Evolutionary conservation across 345 rosid genomes (phyloP).

Genomic region (Gossypium arboreum): DNA sequence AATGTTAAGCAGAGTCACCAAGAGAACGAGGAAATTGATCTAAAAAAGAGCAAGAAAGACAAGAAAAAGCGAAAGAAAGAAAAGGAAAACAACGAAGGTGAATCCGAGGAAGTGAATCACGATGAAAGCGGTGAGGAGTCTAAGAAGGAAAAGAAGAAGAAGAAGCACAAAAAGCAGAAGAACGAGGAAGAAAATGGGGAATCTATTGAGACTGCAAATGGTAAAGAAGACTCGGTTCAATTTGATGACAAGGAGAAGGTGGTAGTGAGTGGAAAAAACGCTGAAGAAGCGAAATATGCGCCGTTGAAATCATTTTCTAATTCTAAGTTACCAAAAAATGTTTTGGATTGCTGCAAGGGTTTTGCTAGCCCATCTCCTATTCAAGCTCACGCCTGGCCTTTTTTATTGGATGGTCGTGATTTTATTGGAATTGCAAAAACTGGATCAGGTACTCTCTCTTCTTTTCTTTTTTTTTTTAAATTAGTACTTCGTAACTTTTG

Average conservation of each 20-base stretch:
- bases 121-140: slow-evolving; percentile 23
- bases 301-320: slow-evolving; percentile 52
- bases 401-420: slow-evolving; percentile 84
- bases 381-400: slow-evolving; percentile 95
- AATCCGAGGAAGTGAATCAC: slow-evolving; percentile 8
- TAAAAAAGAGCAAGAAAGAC: slow-evolving; percentile 33
- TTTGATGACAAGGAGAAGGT: slow-evolving; percentile 30
- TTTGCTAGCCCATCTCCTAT: slow-evolving; percentile 81
- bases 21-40: slow-evolving; percentile 23
- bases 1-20: slow-evolving; percentile 29
- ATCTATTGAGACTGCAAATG: slow-evolving; percentile 19
- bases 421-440: slow-evolving; percentile 94
- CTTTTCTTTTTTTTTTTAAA: background rate
- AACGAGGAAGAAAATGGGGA: slow-evolving; percentile 23
- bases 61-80: slow-evolving; percentile 39
- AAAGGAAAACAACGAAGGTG: slow-evolving; percentile 18
- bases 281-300: slow-evolving; percentile 54
- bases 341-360: slow-evolving; percentile 67
- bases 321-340: slow-evolving; percentile 62
- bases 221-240: slow-evolving; percentile 12
- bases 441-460: slow-evolving; percentile 65
- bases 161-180: slow-evolving; percentile 31
- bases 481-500: background rate
- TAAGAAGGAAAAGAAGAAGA: background rate
- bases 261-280: slow-evolving; percentile 59